These are phyloP conservation scores for Yamadazyma scolyti DNA, from an alignment of 805 yeast genomes.

Conservation along the genomic window DNA sequence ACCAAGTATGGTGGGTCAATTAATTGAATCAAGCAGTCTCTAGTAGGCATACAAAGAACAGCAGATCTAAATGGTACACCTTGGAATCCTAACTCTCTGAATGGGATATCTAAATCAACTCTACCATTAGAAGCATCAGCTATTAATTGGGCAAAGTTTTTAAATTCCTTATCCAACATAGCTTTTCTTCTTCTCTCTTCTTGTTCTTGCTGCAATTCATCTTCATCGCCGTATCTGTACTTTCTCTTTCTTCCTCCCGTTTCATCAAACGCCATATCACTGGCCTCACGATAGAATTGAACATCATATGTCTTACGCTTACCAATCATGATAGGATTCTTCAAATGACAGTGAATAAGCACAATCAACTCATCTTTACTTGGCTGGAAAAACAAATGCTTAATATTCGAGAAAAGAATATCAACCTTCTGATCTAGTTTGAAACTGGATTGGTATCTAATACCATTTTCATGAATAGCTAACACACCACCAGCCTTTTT, in stretches of 20 bases:
- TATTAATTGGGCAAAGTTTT: constrained; percentile 82
- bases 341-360: constrained; percentile 86
- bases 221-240: constrained; percentile 94
- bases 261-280: constrained; percentile 94
- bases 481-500: constrained; percentile 89
- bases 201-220: constrained; percentile 96
- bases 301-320: constrained; percentile 93
- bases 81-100: constrained; percentile 92
- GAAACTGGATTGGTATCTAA: constrained; percentile 84
- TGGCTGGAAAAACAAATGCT: constrained; percentile 93
- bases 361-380: constrained; percentile 93
- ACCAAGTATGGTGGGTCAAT: constrained; percentile 95
- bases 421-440: constrained; percentile 85
- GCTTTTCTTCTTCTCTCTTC: constrained; percentile 94
- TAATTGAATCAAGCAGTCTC: constrained; percentile 92
- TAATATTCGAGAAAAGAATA: constrained; percentile 82
- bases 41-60: constrained; percentile 92
- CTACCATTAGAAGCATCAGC: constrained; percentile 83
- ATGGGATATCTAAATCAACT: constrained; percentile 88
- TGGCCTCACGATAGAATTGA: constrained; percentile 94
- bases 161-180: constrained; percentile 87
- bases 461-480: constrained; percentile 93
- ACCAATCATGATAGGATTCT: constrained; percentile 91
- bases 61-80: constrained; percentile 97
- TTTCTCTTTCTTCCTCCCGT: constrained; percentile 90